Evolutionary conservation across 23 red algal species (phyloP).

Genomic region (Rhodosorus marinus): DNA sequence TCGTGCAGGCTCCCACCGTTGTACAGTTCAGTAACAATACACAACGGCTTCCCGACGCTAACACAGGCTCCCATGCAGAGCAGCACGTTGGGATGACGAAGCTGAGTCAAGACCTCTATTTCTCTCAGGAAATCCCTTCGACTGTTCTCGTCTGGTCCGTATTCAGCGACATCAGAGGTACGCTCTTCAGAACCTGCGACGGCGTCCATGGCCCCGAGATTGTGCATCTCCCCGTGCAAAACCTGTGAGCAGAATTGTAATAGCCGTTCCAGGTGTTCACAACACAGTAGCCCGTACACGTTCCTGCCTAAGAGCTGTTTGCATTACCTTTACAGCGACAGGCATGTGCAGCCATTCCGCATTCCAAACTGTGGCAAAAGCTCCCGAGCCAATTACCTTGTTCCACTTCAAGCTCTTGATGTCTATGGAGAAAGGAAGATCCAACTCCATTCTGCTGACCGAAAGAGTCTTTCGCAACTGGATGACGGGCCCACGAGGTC

Average conservation of each 20-base stretch:
- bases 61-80: constrained; percentile 83
- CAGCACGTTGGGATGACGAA: constrained; percentile 88
- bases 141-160: too few species aligned
- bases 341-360: constrained; percentile 82
- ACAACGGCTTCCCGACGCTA: constrained; percentile 42
- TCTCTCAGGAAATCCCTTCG: constrained; percentile 71
- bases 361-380: constrained; percentile 78
- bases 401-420: constrained; percentile 56
- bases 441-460: not conserved
- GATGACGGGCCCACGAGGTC: not conserved
- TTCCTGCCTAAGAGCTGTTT: too few species aligned
- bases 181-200: too few species aligned
- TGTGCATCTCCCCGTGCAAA: too few species aligned
- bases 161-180: too few species aligned
- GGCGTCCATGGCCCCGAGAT: too few species aligned
- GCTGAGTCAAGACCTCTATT: constrained; percentile 74
- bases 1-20: constrained; percentile 75
- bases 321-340: constrained; percentile 93
- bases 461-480: constrained; percentile 1
- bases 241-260: too few species aligned
- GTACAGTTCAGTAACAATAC: constrained; percentile 89
- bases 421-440: constrained; percentile 70
- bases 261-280: too few species aligned
- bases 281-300: too few species aligned
- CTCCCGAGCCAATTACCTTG: constrained; percentile 64